Evolutionary conservation across 2,329 filamentous ascomycete genomes (phyloP), one percentile per base, ranked within the genome.

Genomic region (Hypoxylon sp.): DNA sequence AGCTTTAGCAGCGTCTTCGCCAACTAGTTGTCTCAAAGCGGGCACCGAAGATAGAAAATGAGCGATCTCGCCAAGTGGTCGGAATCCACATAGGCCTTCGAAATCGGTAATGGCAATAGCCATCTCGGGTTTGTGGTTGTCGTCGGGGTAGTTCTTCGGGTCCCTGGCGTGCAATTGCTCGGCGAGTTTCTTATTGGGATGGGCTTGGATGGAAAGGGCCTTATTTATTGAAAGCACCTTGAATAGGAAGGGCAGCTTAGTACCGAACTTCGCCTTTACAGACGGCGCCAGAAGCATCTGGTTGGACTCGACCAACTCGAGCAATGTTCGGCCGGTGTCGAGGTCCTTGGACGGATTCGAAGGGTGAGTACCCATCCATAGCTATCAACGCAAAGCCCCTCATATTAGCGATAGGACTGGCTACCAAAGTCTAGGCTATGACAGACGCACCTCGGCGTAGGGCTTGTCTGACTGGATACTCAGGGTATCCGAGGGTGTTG

Each of bases 71-170:
- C 83, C 85, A 22, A 98, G 85, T 0, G 96, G 96, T 8, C 96
- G 89, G 85, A 99, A 99, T 35, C 96, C 96, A 77, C 96, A 99
- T 35, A 99, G 88, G 0, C 96, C 96, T 79, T 98, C 95, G 73
- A 99, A 99, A 0, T 94, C 91, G 0, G 96, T 98, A 76, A 99
- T 91, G 69, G 96, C 96, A 80, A 99, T 97, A 70, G 96, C 95
- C 96, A 99, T 99, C 83, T 99, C 96, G 35, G 96, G 96, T 84
- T 99, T 99, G 86, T 99, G 96, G 84, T 99, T 99, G 84, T 98
- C 95, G 85, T 99, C 94, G 64, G 95, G 96, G 79, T 99, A 99
- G 85, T 99, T 97, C 82, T 93, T 93, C 54, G 94, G 88, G 78
- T 99, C 95, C 70, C 87, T 90, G 42, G 90, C 88, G 80, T 98